Percentiles rank a stretch among this genome's conserved stretches.
Evolutionary conservation across 352 stramenopile genomes (phyloP).

Genomic region (Globisporangium cystogenes): DNA sequence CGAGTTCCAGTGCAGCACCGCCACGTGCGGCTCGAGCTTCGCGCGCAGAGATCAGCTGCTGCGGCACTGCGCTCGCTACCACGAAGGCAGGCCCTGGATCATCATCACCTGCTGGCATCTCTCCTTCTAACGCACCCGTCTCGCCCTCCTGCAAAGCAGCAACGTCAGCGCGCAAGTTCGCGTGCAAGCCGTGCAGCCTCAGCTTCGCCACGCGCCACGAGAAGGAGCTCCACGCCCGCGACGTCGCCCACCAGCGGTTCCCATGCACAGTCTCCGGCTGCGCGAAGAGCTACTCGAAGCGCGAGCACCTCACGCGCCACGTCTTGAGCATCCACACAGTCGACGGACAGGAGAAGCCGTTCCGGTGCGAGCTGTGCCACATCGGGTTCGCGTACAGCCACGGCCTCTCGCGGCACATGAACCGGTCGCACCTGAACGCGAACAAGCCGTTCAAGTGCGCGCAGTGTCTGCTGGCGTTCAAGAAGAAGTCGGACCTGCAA

Average conservation of each 20-base stretch:
- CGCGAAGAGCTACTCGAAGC: constrained; percentile 55
- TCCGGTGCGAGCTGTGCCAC: constrained; percentile 48
- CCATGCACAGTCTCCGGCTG: constrained; percentile 32
- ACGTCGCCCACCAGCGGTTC: constrained; percentile 22
- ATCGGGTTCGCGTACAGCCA: constrained; percentile 69
- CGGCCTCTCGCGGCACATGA: constrained; percentile 43
- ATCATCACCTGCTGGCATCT: too few species aligned
- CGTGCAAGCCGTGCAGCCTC: constrained; percentile 8
- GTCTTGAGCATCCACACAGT: constrained; percentile 33
- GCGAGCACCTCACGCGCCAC: constrained; percentile 58
- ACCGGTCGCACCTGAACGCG: constrained; percentile 43
- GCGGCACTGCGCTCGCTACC: constrained; percentile 12
- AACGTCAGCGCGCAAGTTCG: not conserved
- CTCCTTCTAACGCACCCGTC: too few species aligned
- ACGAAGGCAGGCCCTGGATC: constrained; percentile 9
- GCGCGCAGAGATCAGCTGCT: constrained; percentile 9
- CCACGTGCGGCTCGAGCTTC: constrained; percentile 13
- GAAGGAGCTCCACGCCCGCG: constrained; percentile 16
- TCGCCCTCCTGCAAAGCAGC: not conserved
- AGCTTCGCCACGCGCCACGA: constrained; percentile 24
- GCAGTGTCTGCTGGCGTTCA: constrained; percentile 60
- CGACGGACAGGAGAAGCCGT: constrained; percentile 31
- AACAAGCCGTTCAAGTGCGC: constrained; percentile 55
- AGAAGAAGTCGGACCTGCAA: constrained; percentile 78
- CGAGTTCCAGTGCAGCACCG: constrained; percentile 8